Evolutionary conservation across 1,139 yeast genomes (phyloP), one percentile per base, ranked within the genome.

Genomic region (Diutina rugosa): DNA sequence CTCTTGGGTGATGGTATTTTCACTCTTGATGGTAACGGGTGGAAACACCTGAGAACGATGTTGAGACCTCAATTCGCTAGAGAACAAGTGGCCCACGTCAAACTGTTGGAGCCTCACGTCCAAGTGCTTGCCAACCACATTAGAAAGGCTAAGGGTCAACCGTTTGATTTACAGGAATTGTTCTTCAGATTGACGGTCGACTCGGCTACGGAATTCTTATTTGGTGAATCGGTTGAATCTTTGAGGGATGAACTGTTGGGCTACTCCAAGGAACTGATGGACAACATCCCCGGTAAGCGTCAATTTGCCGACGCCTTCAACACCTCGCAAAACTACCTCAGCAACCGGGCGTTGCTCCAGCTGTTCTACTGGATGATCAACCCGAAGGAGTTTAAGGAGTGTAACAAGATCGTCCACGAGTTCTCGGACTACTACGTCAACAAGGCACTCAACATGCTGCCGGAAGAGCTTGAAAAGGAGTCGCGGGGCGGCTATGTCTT

Each of bases 1-100:
- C 65, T 79, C 30, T 68, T 81, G 54, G 85, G 85, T 6, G 79
- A 78, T 57, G 85, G 86, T 2, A 80, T 81, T 58, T 81, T 81
- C 67, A 80, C 84, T 1, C 16, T 53, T 5, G 55, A 53, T 16
- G 55, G 48, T 5, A 14, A 21, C 12, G 55, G 55, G 21, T 53
- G 55, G 55, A 53, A 53, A 16, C 38, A 35, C 28, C n/a, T 28
- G 28, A 28, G 55, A 26, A 21, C 55, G 21, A 53, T 53, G 55
- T 44, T 53, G 28, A 21, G 55, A n/a, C 55, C 55, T 8, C 55
- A 53, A 45, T 53, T 53, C 44, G 45, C 55, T 3, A 9, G 55
- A 6, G 55, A 53, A 44, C 55, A 53, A 12, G 46, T 53, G n/a
- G 48, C 48, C 8, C 55, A 53, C 29, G 55, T 53, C 6, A 12